These are phyloP conservation scores for Cadophora malorum DNA, from an alignment of 2,329 filamentous ascomycete genomes.

Conservation along the genomic window DNA sequence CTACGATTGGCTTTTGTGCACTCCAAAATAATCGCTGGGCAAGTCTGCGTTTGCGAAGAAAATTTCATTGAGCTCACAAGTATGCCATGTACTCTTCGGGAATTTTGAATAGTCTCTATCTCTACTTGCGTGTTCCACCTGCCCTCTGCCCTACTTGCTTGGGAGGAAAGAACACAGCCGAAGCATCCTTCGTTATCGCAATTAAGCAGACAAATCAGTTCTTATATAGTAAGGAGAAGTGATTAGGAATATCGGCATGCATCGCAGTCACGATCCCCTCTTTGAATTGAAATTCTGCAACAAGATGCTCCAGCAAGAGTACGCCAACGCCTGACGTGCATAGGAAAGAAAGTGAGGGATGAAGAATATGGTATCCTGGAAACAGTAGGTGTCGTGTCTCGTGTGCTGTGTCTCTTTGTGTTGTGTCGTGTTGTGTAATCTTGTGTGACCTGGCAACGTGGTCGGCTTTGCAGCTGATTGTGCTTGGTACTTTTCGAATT, in stretches of 20 bases:
- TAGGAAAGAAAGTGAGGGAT: not conserved
- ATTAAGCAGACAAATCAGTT: conserved; percentile 10
- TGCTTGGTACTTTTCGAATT: not conserved
- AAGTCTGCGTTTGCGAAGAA: not conserved
- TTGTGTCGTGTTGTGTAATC: not conserved
- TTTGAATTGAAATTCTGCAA: not conserved
- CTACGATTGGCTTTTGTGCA: not conserved
- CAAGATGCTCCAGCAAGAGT: not conserved
- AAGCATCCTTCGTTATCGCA: not conserved
- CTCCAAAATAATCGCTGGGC: not conserved
- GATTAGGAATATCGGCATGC: not conserved
- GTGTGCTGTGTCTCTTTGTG: not conserved
- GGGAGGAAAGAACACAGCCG: not conserved
- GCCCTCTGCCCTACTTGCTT: not conserved
- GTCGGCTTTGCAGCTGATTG: not conserved
- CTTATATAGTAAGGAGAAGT: not conserved
- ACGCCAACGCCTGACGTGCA: not conserved
- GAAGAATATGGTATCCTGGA: not conserved
- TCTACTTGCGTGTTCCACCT: not conserved
- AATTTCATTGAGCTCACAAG: not conserved
- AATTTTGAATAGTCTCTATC: not conserved
- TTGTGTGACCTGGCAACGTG: not conserved
- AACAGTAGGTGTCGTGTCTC: too few relatives aligned
- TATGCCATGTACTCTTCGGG: not conserved
- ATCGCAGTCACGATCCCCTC: not conserved